phyloP scores from a whole-genome alignment of 176 grass and related monocot genomes.

The Musa beccarii region DNA sequence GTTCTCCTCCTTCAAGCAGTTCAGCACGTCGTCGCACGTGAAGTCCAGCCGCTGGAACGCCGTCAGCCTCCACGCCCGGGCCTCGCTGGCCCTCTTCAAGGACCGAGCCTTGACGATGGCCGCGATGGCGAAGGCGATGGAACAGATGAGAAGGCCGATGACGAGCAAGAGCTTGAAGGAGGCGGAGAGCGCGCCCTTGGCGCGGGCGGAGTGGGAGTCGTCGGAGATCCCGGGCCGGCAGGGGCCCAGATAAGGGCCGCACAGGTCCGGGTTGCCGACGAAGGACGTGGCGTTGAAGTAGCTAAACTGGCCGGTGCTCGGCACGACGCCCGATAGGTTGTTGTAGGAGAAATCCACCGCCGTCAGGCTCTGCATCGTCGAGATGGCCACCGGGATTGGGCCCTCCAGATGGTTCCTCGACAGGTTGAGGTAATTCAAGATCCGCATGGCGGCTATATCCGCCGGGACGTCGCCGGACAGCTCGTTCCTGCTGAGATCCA shows the following conservation, averaged over 20 bases:
- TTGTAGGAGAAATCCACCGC: slow-evolving; percentile 98
- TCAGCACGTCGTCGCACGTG: slow-evolving; percentile 64
- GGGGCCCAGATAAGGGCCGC: slow-evolving; percentile 55
- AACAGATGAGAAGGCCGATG: slow-evolving; percentile 57
- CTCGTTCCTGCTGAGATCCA: slow-evolving; percentile 72
- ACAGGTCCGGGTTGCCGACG: slow-evolving; percentile 58
- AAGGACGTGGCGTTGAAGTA: slow-evolving; percentile 97
- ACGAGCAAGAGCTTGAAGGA: slow-evolving; percentile 82
- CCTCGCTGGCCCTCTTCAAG: slow-evolving; percentile 75
- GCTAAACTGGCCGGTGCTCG: slow-evolving; percentile 78
- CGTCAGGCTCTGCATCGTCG: slow-evolving; percentile 90
- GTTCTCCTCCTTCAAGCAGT: slow-evolving; percentile 88
- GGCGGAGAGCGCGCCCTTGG: slow-evolving; percentile 35
- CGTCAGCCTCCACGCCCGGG: slow-evolving; percentile 67
- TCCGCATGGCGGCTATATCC: slow-evolving; percentile 57
- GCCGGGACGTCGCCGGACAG: slow-evolving; percentile 56
- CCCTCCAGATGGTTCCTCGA: slow-evolving; percentile 70
- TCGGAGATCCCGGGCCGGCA: slow-evolving; percentile 32
- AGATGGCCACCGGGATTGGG: slow-evolving; percentile 55
- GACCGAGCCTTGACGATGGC: slow-evolving; percentile 72
- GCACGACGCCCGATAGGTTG: slow-evolving; percentile 80
- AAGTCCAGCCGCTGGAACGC: slow-evolving; percentile 84
- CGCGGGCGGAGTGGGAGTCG: slow-evolving; percentile 7
- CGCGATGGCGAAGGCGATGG: slow-evolving; percentile 61
- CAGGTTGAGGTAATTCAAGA: slow-evolving; percentile 88